These are phyloP conservation scores for Ogataea trehalophila DNA, from an alignment of 805 yeast genomes.

Conservation along the genomic window DNA sequence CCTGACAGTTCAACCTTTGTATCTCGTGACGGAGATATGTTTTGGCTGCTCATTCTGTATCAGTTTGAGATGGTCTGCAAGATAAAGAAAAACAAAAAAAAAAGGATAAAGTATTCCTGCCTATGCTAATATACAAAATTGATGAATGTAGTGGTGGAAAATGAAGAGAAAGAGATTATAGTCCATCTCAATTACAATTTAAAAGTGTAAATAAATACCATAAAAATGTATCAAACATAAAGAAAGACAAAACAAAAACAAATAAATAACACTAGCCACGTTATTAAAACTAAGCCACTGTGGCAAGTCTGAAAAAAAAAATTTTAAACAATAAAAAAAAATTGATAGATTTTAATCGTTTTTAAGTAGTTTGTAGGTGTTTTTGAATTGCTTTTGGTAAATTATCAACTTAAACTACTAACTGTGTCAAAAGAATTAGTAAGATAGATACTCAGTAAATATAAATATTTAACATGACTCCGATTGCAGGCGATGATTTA, in stretches of 20 bases:
- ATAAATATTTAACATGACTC: not conserved
- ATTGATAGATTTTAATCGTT: not conserved
- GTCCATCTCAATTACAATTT: not conserved
- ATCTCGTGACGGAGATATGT: not conserved
- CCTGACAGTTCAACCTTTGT: not conserved
- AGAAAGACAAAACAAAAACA: not conserved
- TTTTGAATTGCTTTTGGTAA: no score
- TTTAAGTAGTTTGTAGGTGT: not conserved
- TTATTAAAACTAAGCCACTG: not conserved
- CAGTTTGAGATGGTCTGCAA: not conserved
- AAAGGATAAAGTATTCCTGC: no score
- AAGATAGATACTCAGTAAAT: not conserved
- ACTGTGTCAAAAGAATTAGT: no score
- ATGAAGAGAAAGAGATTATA: no score
- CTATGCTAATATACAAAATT: no score
- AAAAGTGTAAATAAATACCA: not conserved
- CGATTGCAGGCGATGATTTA: slow-evolving; percentile 57
- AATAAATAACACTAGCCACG: not conserved
- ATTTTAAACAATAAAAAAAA: not conserved
- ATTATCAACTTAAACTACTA: no score
- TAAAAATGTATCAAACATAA: not conserved
- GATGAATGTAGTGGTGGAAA: no score
- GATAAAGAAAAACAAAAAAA: not conserved
- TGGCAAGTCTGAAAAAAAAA: not conserved
- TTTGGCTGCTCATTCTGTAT: not conserved